A percentile compares a stretch with the other conserved stretches of the same genome.
Evolutionary conservation across 208 protist genomes (phyloP).

Genomic region (Balamuthia mandrillaris): DNA sequence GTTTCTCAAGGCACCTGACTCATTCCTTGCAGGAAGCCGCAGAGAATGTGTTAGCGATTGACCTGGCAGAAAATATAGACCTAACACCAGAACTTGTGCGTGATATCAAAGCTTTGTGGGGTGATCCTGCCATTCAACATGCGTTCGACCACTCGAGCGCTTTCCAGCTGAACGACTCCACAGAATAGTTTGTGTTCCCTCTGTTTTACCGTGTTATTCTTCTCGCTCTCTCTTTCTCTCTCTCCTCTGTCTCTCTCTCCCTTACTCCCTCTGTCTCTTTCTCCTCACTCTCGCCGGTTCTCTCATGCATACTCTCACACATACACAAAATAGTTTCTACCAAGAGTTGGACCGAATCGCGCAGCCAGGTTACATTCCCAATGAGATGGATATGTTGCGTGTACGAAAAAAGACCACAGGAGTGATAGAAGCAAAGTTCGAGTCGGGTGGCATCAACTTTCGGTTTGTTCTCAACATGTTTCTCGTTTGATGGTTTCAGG

Average conservation of each 20-base stretch:
- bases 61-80: not conserved
- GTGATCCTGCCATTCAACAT: conserved; percentile 54
- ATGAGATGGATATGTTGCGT: conserved; percentile 72
- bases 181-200: too few species aligned
- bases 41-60: not conserved
- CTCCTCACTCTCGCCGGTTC: not conserved
- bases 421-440: conserved; percentile 79
- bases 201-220: not conserved
- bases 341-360: conserved; percentile 64
- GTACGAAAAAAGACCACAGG: conserved; percentile 79
- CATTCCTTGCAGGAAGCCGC: conserved; percentile 4
- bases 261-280: too few species aligned
- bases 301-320: not conserved
- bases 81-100: conserved; percentile 41
- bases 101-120: conserved; percentile 65
- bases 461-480: not conserved
- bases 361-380: conserved; percentile 65
- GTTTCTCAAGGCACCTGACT: not conserved
- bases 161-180: conserved; percentile 58
- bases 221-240: not conserved
- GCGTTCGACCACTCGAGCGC: conserved; percentile 50
- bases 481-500: not conserved
- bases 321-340: conserved; percentile 66
- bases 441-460: conserved; percentile 61
- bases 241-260: too few species aligned